A percentile compares a stretch with the other conserved stretches of the same genome.
Evolutionary conservation across 2,329 filamentous ascomycete species (phyloP).

Genomic region (Zymoseptoria ardabiliae): DNA sequence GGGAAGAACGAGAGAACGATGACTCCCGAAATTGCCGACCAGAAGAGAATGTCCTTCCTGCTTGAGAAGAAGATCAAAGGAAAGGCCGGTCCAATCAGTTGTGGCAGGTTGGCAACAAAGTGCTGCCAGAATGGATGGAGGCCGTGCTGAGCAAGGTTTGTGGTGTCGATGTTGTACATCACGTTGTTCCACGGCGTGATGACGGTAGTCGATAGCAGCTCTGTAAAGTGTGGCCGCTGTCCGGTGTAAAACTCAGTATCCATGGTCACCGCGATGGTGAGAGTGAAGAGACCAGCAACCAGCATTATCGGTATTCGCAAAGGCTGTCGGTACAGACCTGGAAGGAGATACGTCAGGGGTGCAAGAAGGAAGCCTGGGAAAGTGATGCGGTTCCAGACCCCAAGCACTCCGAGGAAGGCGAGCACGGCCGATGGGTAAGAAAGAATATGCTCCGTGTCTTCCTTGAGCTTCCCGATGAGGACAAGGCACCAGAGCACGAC

Average conservation of each 20-base stretch:
- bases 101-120: conserved; percentile 44
- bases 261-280: conserved; percentile 66
- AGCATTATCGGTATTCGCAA: conserved; percentile 45
- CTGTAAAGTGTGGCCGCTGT: conserved; percentile 59
- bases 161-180: conserved; percentile 41
- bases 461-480: conserved; percentile 76
- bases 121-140: conserved; percentile 49
- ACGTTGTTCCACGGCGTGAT: conserved; percentile 49
- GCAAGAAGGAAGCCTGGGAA: conserved; percentile 89
- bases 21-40: conserved; percentile 67
- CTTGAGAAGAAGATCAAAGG: conserved; percentile 42
- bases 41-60: conserved; percentile 54
- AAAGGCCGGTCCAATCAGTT: conserved; percentile 46
- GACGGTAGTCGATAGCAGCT: conserved; percentile 50
- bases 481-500: conserved; percentile 90
- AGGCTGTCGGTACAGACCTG: conserved; percentile 71
- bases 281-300: conserved; percentile 59
- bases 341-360: conserved; percentile 73
- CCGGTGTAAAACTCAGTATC: conserved; percentile 81
- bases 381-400: conserved; percentile 92
- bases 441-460: conserved; percentile 70
- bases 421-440: conserved; percentile 69
- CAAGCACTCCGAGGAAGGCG: conserved; percentile 73
- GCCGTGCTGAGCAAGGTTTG: conserved; percentile 47
- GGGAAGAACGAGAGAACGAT: conserved; percentile 65